These are phyloP conservation scores for Aspergillus latus DNA, from an alignment of 2,329 filamentous ascomycete genomes.

Conservation along the genomic window DNA sequence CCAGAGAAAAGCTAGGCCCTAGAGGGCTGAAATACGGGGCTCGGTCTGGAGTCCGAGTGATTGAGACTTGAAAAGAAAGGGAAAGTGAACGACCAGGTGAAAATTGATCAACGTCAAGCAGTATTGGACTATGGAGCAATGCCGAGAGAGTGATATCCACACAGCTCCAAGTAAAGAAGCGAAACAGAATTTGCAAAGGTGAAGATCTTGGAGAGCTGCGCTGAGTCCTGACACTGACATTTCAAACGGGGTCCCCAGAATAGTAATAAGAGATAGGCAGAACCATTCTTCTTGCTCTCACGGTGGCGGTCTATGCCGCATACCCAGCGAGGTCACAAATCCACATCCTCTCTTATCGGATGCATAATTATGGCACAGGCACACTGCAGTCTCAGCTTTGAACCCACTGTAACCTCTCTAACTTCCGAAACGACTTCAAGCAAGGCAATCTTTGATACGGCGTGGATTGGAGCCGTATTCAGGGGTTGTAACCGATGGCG, in stretches of 20 bases:
- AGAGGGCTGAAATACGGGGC: constrained; percentile 1
- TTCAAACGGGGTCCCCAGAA: constrained; percentile 1
- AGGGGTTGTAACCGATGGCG: neutral
- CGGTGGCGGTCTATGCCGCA: constrained; percentile 5
- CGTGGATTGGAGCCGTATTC: neutral
- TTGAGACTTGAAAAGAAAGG: neutral
- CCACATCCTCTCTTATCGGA: neutral
- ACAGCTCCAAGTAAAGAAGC: neutral
- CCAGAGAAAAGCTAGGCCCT: neutral
- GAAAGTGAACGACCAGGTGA: neutral
- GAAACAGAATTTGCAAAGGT: neutral
- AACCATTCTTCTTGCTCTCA: constrained; percentile 1
- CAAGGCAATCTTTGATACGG: neutral
- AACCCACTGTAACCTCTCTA: neutral
- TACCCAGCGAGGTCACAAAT: neutral
- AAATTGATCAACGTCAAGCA: constrained; percentile 10
- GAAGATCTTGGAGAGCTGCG: neutral
- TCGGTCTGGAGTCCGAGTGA: neutral
- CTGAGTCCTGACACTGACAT: neutral
- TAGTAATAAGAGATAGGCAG: constrained; percentile 6
- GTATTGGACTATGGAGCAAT: neutral
- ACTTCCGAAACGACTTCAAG: neutral
- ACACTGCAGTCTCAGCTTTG: neutral
- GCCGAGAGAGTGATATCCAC: constrained; percentile 10
- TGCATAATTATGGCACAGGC: neutral